A percentile compares a stretch with the other conserved stretches of the same genome.
These are phyloP conservation scores for Eremothecium coryli DNA, from an alignment of 1,139 yeast genomes.

Conservation along the genomic window DNA sequence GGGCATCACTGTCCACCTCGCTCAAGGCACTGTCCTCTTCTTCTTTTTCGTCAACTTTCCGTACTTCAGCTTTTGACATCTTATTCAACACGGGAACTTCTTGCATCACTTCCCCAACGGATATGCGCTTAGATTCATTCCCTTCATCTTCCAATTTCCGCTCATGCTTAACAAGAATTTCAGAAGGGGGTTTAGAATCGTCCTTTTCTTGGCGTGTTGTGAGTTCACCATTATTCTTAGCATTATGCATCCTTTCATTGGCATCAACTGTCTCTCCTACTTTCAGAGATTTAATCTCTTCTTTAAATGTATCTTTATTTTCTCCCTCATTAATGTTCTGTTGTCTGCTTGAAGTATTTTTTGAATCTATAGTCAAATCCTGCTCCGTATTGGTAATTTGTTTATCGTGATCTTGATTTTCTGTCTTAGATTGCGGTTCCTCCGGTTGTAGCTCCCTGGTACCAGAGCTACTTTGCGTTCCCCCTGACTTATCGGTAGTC, in stretches of 20 bases:
- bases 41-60: constrained; percentile 7
- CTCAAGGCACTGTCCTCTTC: constrained; percentile 11
- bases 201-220: not conserved
- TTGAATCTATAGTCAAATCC: not conserved
- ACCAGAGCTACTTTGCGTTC: not conserved
- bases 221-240: not conserved
- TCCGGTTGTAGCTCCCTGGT: not conserved
- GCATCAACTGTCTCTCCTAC: not conserved
- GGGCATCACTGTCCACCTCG: constrained; percentile 44
- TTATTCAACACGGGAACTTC: not conserved
- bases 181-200: not conserved
- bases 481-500: not conserved
- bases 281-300: not conserved
- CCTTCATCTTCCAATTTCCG: not conserved
- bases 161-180: not conserved
- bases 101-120: not conserved
- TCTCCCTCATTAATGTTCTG: not conserved
- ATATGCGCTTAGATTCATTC: not conserved
- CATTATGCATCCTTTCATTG: not conserved
- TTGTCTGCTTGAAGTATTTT: not conserved
- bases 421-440: not conserved
- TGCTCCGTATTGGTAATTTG: not conserved
- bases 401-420: not conserved
- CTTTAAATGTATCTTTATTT: not conserved
- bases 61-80: not conserved